A percentile compares a stretch with the other conserved stretches of the same genome.
phyloP scores from a whole-genome alignment of 495 filamentous ascomycete genomes.

The Talaromyces thailandensis region DNA sequence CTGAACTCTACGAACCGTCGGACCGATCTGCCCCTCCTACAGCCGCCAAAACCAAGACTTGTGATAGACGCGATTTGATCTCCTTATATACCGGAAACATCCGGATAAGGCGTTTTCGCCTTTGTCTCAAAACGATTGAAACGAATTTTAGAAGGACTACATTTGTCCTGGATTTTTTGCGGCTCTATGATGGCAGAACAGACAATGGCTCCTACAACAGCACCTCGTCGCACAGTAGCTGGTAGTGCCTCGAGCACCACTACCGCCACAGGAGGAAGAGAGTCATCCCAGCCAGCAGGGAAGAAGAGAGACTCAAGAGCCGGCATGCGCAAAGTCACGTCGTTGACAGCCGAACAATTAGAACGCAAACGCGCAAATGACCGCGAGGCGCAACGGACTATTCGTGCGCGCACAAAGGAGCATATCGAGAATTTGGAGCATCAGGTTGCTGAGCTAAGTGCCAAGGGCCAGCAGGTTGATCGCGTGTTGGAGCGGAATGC shows the following conservation, averaged over 20 bases:
- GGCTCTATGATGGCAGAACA: not conserved
- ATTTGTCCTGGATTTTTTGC: not conserved
- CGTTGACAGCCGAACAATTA: conserved; percentile 48
- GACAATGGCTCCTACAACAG: not conserved
- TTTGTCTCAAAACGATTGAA: not conserved
- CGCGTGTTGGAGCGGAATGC: conserved; percentile 43
- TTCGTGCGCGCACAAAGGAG: conserved; percentile 49
- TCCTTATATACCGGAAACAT: not conserved
- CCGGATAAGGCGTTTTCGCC: not conserved
- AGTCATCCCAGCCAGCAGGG: conserved; percentile 5
- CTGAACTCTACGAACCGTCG: not conserved
- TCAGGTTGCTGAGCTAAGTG: conserved; percentile 40
- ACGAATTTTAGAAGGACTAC: not conserved
- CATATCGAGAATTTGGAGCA: conserved; percentile 47
- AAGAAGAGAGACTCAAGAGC: conserved; percentile 43
- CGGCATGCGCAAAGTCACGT: conserved; percentile 50
- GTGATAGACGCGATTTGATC: not conserved
- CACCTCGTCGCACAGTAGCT: not conserved
- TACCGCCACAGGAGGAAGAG: not conserved
- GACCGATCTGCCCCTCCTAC: not conserved
- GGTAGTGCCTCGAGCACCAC: not conserved
- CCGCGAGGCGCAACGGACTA: conserved; percentile 55
- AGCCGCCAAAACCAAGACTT: not conserved
- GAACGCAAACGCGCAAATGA: conserved; percentile 57
- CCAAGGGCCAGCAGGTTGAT: conserved; percentile 37